phyloP scores from a whole-genome alignment of 441 rosid species.

The Eutrema salsugineum region DNA sequence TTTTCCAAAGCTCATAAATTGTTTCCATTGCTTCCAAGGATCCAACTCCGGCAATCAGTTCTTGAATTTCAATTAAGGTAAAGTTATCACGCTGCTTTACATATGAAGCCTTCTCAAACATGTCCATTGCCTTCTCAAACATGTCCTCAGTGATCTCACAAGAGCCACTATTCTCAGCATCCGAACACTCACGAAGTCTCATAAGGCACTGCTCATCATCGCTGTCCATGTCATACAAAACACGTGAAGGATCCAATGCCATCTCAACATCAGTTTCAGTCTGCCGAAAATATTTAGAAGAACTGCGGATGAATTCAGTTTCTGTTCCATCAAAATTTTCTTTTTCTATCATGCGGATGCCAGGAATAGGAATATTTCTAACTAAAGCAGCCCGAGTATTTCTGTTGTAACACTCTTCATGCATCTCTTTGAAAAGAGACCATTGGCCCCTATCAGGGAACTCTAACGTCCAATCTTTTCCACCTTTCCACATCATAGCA shows the following conservation, averaged over 20 bases:
- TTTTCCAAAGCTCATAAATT: constrained; percentile 69
- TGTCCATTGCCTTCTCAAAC: constrained; percentile 82
- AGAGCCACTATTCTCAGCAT: constrained; percentile 34
- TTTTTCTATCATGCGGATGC: constrained; percentile 69
- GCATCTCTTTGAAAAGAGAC: constrained; percentile 92
- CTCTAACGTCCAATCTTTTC: constrained; percentile 91
- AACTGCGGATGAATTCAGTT: constrained; percentile 44
- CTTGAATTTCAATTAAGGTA: constrained; percentile 62
- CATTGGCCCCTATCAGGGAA: constrained; percentile 91
- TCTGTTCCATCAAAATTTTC: constrained; percentile 50
- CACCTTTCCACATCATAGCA: constrained; percentile 99
- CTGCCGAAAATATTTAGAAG: constrained; percentile 66
- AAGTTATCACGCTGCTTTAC: constrained; percentile 65
- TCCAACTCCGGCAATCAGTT: constrained; percentile 55
- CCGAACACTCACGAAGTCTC: constrained; percentile 40
- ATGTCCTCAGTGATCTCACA: constrained; percentile 49
- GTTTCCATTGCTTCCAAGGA: constrained; percentile 43
- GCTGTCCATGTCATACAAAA: constrained; percentile 93
- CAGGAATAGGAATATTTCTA: constrained; percentile 91
- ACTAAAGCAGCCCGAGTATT: constrained; percentile 79
- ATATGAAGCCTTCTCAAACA: constrained; percentile 86
- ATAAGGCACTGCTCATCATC: constrained; percentile 80
- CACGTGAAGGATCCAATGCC: constrained; percentile 77
- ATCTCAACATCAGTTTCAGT: constrained; percentile 84
- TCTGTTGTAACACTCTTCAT: constrained; percentile 91